Conservation (phyloP, 2,329 filamentous ascomycete species). For the Xylariales sp. region DNA sequence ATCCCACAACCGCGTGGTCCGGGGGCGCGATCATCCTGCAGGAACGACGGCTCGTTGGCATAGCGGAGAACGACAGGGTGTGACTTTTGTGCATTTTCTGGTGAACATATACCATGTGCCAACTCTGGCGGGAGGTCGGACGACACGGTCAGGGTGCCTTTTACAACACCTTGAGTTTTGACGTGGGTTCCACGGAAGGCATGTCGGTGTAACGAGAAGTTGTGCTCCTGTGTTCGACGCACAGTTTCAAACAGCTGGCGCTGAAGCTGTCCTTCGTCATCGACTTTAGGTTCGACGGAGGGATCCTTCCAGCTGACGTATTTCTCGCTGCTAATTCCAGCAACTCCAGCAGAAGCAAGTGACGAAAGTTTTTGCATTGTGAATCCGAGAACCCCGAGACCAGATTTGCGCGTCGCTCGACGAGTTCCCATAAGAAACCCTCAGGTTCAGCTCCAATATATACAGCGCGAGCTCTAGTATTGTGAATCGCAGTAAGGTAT, state of each 20-base stretch:
- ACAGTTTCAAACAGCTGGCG: neutral
- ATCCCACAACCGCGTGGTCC: neutral
- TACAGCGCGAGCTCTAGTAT: too few species aligned
- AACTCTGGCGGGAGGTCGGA: neutral
- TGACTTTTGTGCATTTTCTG: neutral
- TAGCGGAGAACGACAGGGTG: neutral
- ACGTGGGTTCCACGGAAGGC: slow-evolving; percentile 1
- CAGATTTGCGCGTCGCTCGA: too few species aligned
- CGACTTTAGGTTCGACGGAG: neutral
- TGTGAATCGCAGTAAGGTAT: too few species aligned
- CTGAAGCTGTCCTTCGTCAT: neutral
- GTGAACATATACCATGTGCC: neutral
- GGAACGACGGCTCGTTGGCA: slow-evolving; percentile 2
- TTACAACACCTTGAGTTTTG: neutral
- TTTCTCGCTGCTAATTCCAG: neutral
- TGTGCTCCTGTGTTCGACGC: neutral
- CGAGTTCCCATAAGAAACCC: too few species aligned
- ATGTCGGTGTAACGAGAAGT: neutral
- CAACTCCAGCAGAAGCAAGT: neutral
- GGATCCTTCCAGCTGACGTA: slow-evolving; percentile 1
- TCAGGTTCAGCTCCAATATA: too few species aligned
- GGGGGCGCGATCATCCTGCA: neutral
- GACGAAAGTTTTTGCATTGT: neutral
- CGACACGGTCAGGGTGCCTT: neutral
- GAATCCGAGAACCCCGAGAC: too few species aligned